Base-by-base conservation (phyloP, 2,329 filamentous ascomycete species). In the Emergomyces pasteurianus region DNA sequence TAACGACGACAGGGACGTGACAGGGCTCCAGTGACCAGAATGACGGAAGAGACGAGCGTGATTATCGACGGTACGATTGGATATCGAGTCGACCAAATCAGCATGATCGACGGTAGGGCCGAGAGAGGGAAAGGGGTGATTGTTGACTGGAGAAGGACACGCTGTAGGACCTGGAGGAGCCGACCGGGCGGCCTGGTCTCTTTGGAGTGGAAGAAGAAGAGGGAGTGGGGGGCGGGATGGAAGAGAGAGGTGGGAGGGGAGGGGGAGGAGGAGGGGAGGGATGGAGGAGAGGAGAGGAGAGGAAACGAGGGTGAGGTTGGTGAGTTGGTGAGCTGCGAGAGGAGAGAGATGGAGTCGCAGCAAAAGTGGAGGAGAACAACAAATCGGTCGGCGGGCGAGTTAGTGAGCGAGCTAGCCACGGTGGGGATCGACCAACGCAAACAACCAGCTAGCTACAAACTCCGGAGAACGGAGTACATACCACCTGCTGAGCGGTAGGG, bases 51-150 rank as follows among this genome's bases (percentile, higher is more conserved):
- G 58, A 14, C 50, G 38, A 21, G 14, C n/a, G n/a, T n/a, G 16
- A 49, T 57, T 21, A 56, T 53, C 46, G 31, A 54, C 28, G 58
- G 38, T 58, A 42, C 57, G 47, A 38, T 34, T 42, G 54, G 26
- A n/a, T 18, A 42, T 60, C 50, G 59, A 49, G 52, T 56, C 53
- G 60, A 60, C 59, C 61, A 62, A 61, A 58, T 52, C 43, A 61
- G 63, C 64, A 64, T 64, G 60, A 61, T 64, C 62, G 61, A 62
- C 61, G 49, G 43, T 43, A 50, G 60, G 52, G 58, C 56, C 23
- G 55, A 46, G 49, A 59, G 50, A 56, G 31, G 21, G 59, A 61
- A 56, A 52, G 42, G 53, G 38, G 58, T n/a, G n/a, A n/a, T n/a
- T 28, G 58, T 38, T 46, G 38, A 47, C 50, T 36, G 12, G 23